Base-by-base conservation (phyloP, 1,284 basidiomycete genomes). In the Tilletia setariae region DNA sequence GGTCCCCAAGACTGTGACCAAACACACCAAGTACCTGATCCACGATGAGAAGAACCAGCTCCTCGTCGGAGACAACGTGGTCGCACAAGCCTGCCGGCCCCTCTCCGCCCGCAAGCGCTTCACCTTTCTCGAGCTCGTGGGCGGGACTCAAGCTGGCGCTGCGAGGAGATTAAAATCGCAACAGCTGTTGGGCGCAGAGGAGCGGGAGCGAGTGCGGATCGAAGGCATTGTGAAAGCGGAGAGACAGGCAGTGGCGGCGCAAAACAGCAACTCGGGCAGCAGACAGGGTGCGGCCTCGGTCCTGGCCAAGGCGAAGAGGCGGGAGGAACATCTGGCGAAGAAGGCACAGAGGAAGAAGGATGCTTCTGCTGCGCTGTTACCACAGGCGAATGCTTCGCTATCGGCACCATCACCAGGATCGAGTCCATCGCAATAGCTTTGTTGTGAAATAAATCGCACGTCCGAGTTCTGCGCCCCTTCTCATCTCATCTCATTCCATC, bases 11-110 rank as follows among this genome's bases (percentile, higher is more conserved):
- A 70, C 74, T 4, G 76, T 72, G 56, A 71, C 75, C 65, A 74
- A 76, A 2, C 78, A 80, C 74, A 76, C 74, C 47, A 80, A 80
- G 72, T 80, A 79, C 64, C 75, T 80, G 32, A 74, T 79, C 47
- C 79, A 80, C 69, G 79, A 80, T 67, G 71, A 72, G 25, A 46
- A 72, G 13, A 69, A 71, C 65, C 63, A 67, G 70, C 74, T 80
- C 15, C 66, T 68, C 2, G 74, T 79, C 7, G 79, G 79, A 67
- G 79, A 80, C 74, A 74, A 70, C 67, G 77, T 80, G 66, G 64
- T 72, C 40, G 77, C 76, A 28, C 69, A 72, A 44, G 74, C 76
- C n/a, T 80, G 77, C 68, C 74, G 75, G 21, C 79, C 79, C 8
- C 74, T 80, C 1, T 78, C 76, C 2, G 79, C 79, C 30, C 72